Base-by-base conservation (phyloP, 495 filamentous ascomycete species). In the Choiromyces venosus region DNA sequence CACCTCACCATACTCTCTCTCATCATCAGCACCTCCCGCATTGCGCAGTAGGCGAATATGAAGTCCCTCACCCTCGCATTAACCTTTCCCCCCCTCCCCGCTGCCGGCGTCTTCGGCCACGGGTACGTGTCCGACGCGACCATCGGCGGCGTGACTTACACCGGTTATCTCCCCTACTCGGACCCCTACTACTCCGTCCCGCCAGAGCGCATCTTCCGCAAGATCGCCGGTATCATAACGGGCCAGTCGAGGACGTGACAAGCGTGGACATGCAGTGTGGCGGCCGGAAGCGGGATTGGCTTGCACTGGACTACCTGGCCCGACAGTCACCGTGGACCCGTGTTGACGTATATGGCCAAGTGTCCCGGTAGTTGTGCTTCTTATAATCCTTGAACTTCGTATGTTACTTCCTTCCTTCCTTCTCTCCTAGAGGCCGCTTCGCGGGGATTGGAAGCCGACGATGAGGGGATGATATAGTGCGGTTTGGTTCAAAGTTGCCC, bases 261-360 rank as follows among this genome's bases (percentile, higher is more conserved):
- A 80, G 81, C 9, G 75, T 83, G 71, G 86, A 85, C 67, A 67
- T 87, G 10, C 84, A 86, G 74, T 87, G 88, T 81, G 29, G 82
- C 83, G 61, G 88, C 88, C 40, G 88, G 88, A 69, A 85, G 84
- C 35, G 82, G 79, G 2, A 86, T 91, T 65, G 85, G 85, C 68
- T 83, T 92, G 19, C 86, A 87, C 73, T 91, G 89, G 89, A 88
- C 87, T 35, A 72, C 77, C 9, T 81, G 78, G 78, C 78, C 77
- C 8, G 75, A 80, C 39, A 73, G 65, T 66, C 79, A 81, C n/a
- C 85, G 89, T 74, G 90, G 90, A 10, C 89, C 89, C 1, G 86
- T 92, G 67, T 86, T 92, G 76, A 88, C 86, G 68, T 91, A 91
- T 82, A 80, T 91, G 75, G 89, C 89, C 71, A 86, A 88, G 74